Conservation (phyloP, 148 eudicot genomes). For the Rhododendron williamsianum region DNA sequence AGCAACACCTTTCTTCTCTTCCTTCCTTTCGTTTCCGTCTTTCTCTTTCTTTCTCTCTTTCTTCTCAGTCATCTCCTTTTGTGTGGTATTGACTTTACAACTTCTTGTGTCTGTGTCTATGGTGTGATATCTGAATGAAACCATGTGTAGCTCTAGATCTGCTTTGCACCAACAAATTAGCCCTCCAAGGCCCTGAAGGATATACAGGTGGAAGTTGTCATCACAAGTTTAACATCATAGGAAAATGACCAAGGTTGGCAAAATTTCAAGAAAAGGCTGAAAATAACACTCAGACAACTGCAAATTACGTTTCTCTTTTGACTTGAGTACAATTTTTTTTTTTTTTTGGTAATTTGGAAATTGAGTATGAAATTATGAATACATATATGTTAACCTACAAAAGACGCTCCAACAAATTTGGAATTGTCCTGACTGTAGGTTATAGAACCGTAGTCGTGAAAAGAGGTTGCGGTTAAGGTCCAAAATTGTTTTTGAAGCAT, state of each 20-base stretch:
- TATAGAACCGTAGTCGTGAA: neutral
- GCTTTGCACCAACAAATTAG: conserved; percentile 9
- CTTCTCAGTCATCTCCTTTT: neutral
- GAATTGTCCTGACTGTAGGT: neutral
- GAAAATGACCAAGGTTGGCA: neutral
- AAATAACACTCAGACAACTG: neutral
- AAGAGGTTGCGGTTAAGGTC: neutral
- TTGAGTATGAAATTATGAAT: no score
- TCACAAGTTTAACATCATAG: neutral
- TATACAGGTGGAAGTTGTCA: neutral
- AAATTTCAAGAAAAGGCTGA: neutral
- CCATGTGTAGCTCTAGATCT: neutral
- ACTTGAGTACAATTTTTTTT: no score
- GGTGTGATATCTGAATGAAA: neutral
- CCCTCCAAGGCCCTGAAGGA: conserved; percentile 8
- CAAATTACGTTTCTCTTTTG: neutral
- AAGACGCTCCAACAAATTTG: neutral
- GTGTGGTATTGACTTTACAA: neutral
- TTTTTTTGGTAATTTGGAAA: neutral
- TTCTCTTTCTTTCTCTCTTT: neutral
- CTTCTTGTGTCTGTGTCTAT: neutral
- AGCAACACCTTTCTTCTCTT: neutral
- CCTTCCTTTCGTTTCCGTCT: neutral
- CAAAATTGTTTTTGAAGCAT: neutral
- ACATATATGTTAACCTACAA: neutral